Evolutionary conservation across 768 basidiomycete genomes (phyloP).

Genomic region (Mycena belliarum): DNA sequence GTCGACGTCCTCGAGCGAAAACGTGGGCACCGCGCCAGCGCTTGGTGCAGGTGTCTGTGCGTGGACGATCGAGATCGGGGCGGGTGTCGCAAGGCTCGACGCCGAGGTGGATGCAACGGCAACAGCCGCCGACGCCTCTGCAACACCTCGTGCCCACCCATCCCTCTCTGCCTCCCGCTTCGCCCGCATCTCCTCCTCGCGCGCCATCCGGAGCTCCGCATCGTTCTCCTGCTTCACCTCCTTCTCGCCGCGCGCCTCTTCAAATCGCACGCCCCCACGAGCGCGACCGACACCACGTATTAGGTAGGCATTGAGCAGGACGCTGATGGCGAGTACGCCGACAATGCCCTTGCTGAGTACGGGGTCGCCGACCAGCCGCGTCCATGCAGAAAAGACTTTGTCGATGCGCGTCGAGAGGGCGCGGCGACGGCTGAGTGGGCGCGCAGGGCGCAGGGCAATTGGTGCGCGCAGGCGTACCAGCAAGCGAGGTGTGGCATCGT

Average conservation of each 20-base stretch:
- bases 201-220: slow-evolving; percentile 1
- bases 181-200: slow-evolving; percentile 4
- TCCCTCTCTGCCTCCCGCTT: slow-evolving; percentile 12
- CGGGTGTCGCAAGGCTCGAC: neutral
- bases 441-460: slow-evolving; percentile 6
- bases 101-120: neutral
- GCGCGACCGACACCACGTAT: slow-evolving; percentile 73
- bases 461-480: slow-evolving; percentile 26
- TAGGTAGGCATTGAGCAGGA: slow-evolving; percentile 90
- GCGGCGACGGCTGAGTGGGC: neutral
- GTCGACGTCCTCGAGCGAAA: slow-evolving; percentile 62
- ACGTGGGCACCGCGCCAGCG: slow-evolving; percentile 32
- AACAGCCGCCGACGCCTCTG: neutral
- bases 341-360: slow-evolving; percentile 95
- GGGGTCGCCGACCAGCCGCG: slow-evolving; percentile 89
- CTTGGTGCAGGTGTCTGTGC: slow-evolving; percentile 13
- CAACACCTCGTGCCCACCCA: slow-evolving; percentile 18
- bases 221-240: slow-evolving; percentile 5
- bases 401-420: neutral
- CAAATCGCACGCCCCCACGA: slow-evolving; percentile 25
- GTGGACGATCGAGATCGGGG: slow-evolving; percentile 11
- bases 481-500: slow-evolving; percentile 23
- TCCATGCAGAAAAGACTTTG: slow-evolving; percentile 55
- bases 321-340: slow-evolving; percentile 78
- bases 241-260: slow-evolving; percentile 2